Conservation (phyloP, 306 rosid genomes). For the Rubus parviflorus region DNA sequence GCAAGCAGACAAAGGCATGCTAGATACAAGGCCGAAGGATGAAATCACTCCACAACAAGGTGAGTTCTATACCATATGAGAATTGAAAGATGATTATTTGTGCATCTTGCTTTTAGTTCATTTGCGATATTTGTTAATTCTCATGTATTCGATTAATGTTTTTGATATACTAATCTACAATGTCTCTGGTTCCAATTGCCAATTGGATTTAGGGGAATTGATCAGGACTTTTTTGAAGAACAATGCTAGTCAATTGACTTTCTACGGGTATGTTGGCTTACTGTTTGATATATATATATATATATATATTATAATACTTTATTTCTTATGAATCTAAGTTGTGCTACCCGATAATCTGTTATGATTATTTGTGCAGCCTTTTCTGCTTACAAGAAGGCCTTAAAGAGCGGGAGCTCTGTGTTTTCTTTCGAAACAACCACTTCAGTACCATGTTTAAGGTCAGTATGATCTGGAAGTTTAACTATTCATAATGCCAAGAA, state of each 20-base stretch:
- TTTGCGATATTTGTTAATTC: neutral
- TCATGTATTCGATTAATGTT: neutral
- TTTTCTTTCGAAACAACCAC: conserved; percentile 96
- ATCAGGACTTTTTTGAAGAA: conserved; percentile 79
- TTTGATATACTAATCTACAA: conserved; percentile 12
- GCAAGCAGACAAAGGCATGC: conserved; percentile 73
- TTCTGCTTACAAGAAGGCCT: conserved; percentile 96
- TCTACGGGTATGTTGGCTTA: conserved; percentile 61
- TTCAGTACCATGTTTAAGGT: conserved; percentile 99
- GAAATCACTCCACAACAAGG: conserved; percentile 81
- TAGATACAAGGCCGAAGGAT: conserved; percentile 48
- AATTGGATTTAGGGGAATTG: conserved; percentile 70
- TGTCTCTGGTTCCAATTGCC: conserved; percentile 22
- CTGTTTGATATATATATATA: neutral
- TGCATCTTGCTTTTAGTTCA: neutral
- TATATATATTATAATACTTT: conserved; percentile 14
- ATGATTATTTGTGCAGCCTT: conserved; percentile 60
- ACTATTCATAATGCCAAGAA: conserved; percentile 15
- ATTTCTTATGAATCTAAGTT: conserved; percentile 18
- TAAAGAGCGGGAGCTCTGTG: conserved; percentile 92
- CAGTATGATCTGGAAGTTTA: conserved; percentile 33
- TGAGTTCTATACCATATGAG: conserved; percentile 17
- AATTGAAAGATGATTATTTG: neutral
- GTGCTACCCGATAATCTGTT: conserved; percentile 15
- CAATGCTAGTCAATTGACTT: conserved; percentile 90